phyloP scores from a whole-genome alignment of 164 flowering plant species.

The Aristolochia contorta region DNA sequence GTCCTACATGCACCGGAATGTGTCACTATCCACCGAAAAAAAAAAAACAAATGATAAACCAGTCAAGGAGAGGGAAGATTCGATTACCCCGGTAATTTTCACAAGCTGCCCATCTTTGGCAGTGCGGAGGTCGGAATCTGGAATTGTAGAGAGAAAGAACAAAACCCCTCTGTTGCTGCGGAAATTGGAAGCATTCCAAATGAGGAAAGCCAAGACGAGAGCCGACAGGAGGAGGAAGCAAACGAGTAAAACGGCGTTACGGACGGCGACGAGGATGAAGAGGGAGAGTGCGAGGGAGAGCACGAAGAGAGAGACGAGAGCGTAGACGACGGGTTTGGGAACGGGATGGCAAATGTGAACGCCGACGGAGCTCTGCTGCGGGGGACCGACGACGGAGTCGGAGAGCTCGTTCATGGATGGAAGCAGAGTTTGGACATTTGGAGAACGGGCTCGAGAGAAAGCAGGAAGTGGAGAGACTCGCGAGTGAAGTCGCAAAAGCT shows the following conservation, averaged over 20 bases:
- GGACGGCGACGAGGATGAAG: conserved; percentile 45
- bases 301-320: conserved; percentile 28
- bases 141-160: conserved; percentile 33
- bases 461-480: background rate
- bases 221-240: conserved; percentile 24
- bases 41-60: no score
- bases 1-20: no score
- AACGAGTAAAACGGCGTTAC: conserved; percentile 39
- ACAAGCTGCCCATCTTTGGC: conserved; percentile 59
- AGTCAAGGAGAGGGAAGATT: background rate
- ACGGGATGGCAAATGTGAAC: conserved; percentile 19
- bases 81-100: conserved; percentile 42
- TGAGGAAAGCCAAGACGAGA: conserved; percentile 28
- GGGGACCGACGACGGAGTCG: background rate
- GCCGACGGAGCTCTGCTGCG: conserved; percentile 10
- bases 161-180: conserved; percentile 17
- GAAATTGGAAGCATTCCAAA: conserved; percentile 34
- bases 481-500: no score
- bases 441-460: background rate
- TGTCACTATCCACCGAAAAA: no score
- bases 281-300: conserved; percentile 29
- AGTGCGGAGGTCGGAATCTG: conserved; percentile 41
- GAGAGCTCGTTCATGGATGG: conserved; percentile 38
- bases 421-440: background rate
- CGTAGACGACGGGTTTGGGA: conserved; percentile 25